Evolutionary conservation across 2,329 filamentous ascomycete species (phyloP), one percentile per base, ranked within the genome.

Genomic region (Ceratocystis ficicola): DNA sequence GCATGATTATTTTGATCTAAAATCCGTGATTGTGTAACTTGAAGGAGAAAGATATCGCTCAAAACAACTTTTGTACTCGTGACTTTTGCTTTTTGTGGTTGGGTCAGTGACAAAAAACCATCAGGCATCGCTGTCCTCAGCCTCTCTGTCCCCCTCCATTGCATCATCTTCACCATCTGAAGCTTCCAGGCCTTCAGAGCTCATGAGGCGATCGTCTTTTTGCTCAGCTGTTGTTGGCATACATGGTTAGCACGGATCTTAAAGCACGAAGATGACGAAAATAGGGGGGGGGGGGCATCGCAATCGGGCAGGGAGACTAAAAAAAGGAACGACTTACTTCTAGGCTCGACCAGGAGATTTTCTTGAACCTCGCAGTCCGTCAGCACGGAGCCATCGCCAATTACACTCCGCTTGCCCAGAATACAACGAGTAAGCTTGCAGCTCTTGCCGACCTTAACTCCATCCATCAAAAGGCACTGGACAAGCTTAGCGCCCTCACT

Each of bases 301-400:
- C 15, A 36, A 46, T 4, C 41, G 65, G 65, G 22, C 66, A 32
- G 52, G 22, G 2, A 57, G 22, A 28, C 61, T 32, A 30, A 60
- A 20, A 46, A 20, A 48, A 48, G 5, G 4, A 48, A 20, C 44
- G 5, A 81, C 83, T 79, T 77, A 86, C 84, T 86, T 73, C 76
- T 88, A n/a, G 89, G 83, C 72, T 95, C 92, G 59, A 92, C 86
- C 1, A 96, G 81, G 7, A 93, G 80, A 73, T 93, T 93, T 74
- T 96, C 90, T 74, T 96, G 91, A 4, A 97, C 87, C 76, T 97
- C 91, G 71, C 92, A 96, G 68, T 96, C 89, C 64, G 87, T 91
- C 70, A 97, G 76, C n/a, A 85, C 82, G 5, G 81, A 86, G 7
- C 86, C 87, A 60, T 90, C 89, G n/a, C 93, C 92, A 70, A 99